A percentile compares a stretch with the other conserved stretches of the same genome.
phyloP scores from a whole-genome alignment of 768 basidiomycete genomes.

The Holtermannia corniformis region DNA sequence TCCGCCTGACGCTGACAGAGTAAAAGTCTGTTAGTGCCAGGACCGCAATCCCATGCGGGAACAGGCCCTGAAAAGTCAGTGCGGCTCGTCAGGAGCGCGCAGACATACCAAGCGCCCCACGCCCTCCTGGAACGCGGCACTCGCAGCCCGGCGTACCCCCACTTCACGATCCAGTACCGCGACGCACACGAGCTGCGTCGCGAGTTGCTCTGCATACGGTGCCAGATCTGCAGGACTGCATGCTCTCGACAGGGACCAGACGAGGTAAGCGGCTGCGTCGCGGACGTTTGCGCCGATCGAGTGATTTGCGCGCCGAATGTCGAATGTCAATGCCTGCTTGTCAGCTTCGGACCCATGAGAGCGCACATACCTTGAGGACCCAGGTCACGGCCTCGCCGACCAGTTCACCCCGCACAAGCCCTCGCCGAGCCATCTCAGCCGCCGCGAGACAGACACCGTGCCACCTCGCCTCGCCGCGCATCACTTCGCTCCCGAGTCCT shows the following conservation, averaged over 20 bases:
- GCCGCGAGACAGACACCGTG: constrained; percentile 88
- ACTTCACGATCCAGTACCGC: constrained; percentile 88
- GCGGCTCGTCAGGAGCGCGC: background rate
- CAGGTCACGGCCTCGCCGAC: constrained; percentile 63
- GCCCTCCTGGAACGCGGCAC: constrained; percentile 94
- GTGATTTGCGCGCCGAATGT: constrained; percentile 81
- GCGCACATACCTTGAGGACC: constrained; percentile 59
- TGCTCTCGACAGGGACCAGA: constrained; percentile 86
- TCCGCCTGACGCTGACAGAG: constrained; percentile 72
- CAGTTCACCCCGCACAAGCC: constrained; percentile 53
- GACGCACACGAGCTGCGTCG: constrained; percentile 62
- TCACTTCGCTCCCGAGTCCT: constrained; percentile 29
- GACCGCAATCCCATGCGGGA: constrained; percentile 90
- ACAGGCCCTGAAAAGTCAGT: constrained; percentile 80
- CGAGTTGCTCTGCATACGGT: constrained; percentile 57
- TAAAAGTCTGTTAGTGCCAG: constrained; percentile 89
- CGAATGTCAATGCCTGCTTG: constrained; percentile 75
- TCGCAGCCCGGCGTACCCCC: constrained; percentile 86
- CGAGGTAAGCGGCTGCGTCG: constrained; percentile 84
- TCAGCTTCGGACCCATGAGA: no score
- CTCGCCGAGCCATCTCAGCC: constrained; percentile 83
- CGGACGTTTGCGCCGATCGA: constrained; percentile 90
- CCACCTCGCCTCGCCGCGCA: constrained; percentile 67
- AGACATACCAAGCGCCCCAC: constrained; percentile 78
- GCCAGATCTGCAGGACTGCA: constrained; percentile 46